A percentile compares a stretch with the other conserved stretches of the same genome.
phyloP scores from a whole-genome alignment of 257 asterid species.

The Plectranthus barbatus region DNA sequence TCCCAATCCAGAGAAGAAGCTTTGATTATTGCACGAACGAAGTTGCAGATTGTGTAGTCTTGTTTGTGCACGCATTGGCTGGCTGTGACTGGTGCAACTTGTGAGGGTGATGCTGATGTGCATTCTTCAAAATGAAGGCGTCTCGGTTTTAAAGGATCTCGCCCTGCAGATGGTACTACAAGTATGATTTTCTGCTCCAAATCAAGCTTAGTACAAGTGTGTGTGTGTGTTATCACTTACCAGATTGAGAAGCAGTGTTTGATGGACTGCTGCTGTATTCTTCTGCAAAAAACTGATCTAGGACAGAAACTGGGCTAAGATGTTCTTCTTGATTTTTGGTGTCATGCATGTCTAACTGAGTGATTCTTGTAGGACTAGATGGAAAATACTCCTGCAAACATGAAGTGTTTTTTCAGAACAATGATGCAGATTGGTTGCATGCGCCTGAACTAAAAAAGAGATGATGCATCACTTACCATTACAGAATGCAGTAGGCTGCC shows the following conservation, averaged over 20 bases:
- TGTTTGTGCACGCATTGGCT: slow-evolving; percentile 17
- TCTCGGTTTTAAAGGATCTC: slow-evolving; percentile 25
- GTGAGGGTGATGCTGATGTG: slow-evolving; percentile 14
- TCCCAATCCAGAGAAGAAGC: slow-evolving; percentile 35
- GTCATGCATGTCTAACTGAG: slow-evolving; percentile 20
- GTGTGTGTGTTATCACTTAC: slow-evolving; percentile 15
- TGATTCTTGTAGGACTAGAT: slow-evolving; percentile 29
- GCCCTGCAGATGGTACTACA: slow-evolving; percentile 24
- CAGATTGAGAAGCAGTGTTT: slow-evolving; percentile 13
- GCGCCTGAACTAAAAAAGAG: not conserved
- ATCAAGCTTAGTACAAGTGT: not conserved
- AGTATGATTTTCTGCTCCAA: not conserved
- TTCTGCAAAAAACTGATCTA: slow-evolving; percentile 43
- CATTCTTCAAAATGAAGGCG: slow-evolving; percentile 43
- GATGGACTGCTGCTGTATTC: slow-evolving; percentile 32
- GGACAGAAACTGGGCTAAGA: slow-evolving; percentile 68
- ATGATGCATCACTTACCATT: slow-evolving; percentile 5
- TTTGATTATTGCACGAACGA: slow-evolving; percentile 33
- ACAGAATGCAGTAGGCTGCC: not conserved
- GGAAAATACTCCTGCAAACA: slow-evolving; percentile 25
- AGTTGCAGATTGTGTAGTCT: slow-evolving; percentile 24
- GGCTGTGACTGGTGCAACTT: too few relatives aligned
- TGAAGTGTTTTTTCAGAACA: not conserved
- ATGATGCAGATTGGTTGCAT: not conserved
- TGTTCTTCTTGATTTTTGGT: slow-evolving; percentile 40